Evolutionary conservation across 2,329 filamentous ascomycete species (phyloP).

Genomic region (Decorospora gaudefroyi): DNA sequence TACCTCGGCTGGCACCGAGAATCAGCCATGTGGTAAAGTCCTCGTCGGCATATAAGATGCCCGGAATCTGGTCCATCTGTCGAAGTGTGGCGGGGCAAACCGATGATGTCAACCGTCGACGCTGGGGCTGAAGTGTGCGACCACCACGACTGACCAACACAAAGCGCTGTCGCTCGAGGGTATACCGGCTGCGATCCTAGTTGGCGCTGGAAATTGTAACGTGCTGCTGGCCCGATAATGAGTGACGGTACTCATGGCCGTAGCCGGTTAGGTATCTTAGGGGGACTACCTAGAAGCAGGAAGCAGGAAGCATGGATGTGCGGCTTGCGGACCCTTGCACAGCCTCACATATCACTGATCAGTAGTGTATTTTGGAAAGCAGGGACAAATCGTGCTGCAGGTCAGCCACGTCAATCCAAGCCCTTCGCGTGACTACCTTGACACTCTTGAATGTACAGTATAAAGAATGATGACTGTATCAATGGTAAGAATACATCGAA

Average conservation of each 20-base stretch:
- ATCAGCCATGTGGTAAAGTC: slow-evolving; percentile 54
- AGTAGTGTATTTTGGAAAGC: slow-evolving; percentile 15
- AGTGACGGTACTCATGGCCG: slow-evolving; percentile 10
- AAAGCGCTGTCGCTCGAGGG: slow-evolving; percentile 1
- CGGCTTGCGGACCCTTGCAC: slow-evolving; percentile 14
- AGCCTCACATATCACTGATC: slow-evolving; percentile 8
- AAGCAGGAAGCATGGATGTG: slow-evolving; percentile 9
- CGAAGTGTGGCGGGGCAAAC: slow-evolving; percentile 19
- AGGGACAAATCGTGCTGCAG: slow-evolving; percentile 15
- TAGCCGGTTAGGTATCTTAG: slow-evolving; percentile 1
- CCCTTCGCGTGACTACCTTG: slow-evolving; percentile 1
- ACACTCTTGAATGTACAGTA: neutral
- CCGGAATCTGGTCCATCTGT: slow-evolving; percentile 51
- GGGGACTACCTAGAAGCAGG: too few relatives aligned
- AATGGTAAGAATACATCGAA: neutral
- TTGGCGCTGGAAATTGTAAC: slow-evolving; percentile 8
- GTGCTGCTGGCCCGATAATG: slow-evolving; percentile 14
- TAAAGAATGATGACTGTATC: neutral
- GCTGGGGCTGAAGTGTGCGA: slow-evolving; percentile 1
- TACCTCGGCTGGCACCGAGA: slow-evolving; percentile 54
- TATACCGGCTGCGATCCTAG: slow-evolving; percentile 2
- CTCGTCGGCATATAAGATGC: slow-evolving; percentile 49
- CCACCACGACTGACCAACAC: slow-evolving; percentile 4
- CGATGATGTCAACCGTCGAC: slow-evolving; percentile 19
- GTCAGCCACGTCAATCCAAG: slow-evolving; percentile 6